phyloP scores from a whole-genome alignment of 441 rosid genomes.

The Heliophila coronopifolia region DNA sequence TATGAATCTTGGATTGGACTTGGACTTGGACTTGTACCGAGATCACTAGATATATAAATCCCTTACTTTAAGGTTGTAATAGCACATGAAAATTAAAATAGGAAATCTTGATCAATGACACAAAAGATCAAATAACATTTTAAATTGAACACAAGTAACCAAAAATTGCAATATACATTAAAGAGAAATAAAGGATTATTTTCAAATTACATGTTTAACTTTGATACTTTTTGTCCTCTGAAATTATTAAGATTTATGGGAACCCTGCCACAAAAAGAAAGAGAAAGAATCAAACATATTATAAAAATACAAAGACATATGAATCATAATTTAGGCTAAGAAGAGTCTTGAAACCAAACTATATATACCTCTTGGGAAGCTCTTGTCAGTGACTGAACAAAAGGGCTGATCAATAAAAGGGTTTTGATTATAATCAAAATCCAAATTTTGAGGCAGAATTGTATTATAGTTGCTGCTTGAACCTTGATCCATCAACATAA shows the following conservation, averaged over 20 bases:
- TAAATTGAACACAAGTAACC: constrained; percentile 1
- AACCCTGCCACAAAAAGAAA: constrained; percentile 33
- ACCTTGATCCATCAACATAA: constrained; percentile 29
- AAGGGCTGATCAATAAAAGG: constrained; percentile 35
- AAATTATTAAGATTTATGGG: constrained; percentile 24
- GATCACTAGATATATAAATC: background rate
- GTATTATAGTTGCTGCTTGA: constrained; percentile 27
- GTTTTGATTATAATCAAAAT: constrained; percentile 31
- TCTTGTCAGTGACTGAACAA: constrained; percentile 35
- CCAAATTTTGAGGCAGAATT: constrained; percentile 42
- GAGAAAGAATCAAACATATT: constrained; percentile 11
- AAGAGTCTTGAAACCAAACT: background rate
- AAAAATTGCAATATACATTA: background rate
- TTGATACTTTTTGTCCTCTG: background rate
- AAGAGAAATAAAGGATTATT: background rate
- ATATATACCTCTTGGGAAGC: constrained; percentile 34
- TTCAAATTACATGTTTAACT: constrained; percentile 18
- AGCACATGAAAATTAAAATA: background rate
- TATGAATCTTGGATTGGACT: background rate
- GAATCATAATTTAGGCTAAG: background rate
- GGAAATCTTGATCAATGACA: background rate
- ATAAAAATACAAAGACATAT: constrained; percentile 8
- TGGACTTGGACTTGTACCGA: too few relatives aligned
- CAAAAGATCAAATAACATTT: constrained; percentile 7
- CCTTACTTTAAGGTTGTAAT: background rate